These are phyloP conservation scores for Davidsoniella australis DNA, from an alignment of 2,329 filamentous ascomycete species.

Conservation along the genomic window DNA sequence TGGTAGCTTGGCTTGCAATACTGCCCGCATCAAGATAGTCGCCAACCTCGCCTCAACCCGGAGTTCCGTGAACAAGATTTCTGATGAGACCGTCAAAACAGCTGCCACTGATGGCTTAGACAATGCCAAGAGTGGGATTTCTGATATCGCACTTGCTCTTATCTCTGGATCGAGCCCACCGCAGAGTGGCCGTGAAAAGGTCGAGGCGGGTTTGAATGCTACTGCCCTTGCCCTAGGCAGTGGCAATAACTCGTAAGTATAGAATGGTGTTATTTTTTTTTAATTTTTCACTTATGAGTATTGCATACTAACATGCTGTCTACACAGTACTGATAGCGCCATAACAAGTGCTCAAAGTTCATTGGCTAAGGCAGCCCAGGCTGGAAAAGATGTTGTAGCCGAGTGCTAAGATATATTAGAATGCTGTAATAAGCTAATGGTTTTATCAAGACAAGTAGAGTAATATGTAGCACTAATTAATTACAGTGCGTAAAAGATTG, in stretches of 20 bases:
- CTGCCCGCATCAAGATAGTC: slow-evolving; percentile 10
- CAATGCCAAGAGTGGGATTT: slow-evolving; percentile 4
- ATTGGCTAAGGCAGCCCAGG: background rate
- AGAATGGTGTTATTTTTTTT: too few relatives aligned
- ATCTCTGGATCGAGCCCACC: slow-evolving; percentile 5
- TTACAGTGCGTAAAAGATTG: too few relatives aligned
- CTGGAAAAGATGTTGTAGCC: slow-evolving; percentile 6
- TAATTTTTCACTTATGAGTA: too few relatives aligned
- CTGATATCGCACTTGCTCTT: slow-evolving; percentile 8
- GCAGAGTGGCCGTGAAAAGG: slow-evolving; percentile 2
- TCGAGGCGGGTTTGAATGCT: slow-evolving; percentile 6
- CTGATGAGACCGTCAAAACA: slow-evolving; percentile 1
- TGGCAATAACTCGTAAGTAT: background rate
- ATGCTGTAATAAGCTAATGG: background rate
- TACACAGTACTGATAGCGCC: slow-evolving; percentile 1
- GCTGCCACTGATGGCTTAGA: slow-evolving; percentile 7
- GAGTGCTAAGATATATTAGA: background rate
- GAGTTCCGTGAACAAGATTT: slow-evolving; percentile 3
- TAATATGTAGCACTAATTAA: too few relatives aligned
- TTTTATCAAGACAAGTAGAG: too few relatives aligned
- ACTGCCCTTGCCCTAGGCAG: slow-evolving; percentile 1
- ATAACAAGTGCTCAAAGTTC: background rate
- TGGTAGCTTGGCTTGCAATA: slow-evolving; percentile 7
- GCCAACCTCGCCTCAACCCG: slow-evolving; percentile 7
- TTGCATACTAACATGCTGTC: too few relatives aligned